Conservation (phyloP, 2,329 filamentous ascomycete species). For the Nemania sp. region DNA sequence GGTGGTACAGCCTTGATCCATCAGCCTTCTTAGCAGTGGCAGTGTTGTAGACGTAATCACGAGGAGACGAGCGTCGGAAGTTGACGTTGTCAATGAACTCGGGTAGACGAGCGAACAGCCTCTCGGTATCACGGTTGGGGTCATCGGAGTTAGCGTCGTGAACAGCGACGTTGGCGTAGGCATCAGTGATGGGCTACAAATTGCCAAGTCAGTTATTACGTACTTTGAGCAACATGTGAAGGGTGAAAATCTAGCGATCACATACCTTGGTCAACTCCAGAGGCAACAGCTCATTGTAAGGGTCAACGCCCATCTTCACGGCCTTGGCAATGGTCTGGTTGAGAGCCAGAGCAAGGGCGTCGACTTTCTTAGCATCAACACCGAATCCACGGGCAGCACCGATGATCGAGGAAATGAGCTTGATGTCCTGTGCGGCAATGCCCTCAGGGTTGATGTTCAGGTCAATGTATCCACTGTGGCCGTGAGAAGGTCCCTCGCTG, state of each 20-base stretch:
- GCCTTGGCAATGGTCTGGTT: slow-evolving; percentile 11
- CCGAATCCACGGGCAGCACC: slow-evolving; percentile 25
- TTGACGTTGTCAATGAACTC: slow-evolving; percentile 52
- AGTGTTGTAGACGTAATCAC: slow-evolving; percentile 47
- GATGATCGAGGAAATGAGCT: slow-evolving; percentile 26
- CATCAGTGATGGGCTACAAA: slow-evolving; percentile 22
- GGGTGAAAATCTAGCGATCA: too few species aligned
- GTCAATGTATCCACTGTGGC: slow-evolving; percentile 32
- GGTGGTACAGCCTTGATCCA: slow-evolving; percentile 57
- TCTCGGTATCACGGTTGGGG: slow-evolving; percentile 46
- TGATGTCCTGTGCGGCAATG: slow-evolving; percentile 28
- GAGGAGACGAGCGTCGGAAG: slow-evolving; percentile 56
- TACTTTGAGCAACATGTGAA: too few species aligned
- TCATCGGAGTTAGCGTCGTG: slow-evolving; percentile 51
- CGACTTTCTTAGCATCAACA: slow-evolving; percentile 44
- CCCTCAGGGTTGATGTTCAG: slow-evolving; percentile 23
- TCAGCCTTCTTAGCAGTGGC: slow-evolving; percentile 40
- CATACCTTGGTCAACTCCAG: slow-evolving; percentile 23
- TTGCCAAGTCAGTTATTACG: too few species aligned
- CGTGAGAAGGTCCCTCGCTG: too few species aligned
- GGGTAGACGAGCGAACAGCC: slow-evolving; percentile 54
- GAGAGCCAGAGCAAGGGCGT: slow-evolving; percentile 38
- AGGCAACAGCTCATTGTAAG: slow-evolving; percentile 25
- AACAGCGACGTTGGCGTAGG: slow-evolving; percentile 39
- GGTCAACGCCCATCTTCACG: slow-evolving; percentile 9